Evolutionary conservation across 441 rosid genomes (phyloP).

Genomic region (Populus trichocarpa): DNA sequence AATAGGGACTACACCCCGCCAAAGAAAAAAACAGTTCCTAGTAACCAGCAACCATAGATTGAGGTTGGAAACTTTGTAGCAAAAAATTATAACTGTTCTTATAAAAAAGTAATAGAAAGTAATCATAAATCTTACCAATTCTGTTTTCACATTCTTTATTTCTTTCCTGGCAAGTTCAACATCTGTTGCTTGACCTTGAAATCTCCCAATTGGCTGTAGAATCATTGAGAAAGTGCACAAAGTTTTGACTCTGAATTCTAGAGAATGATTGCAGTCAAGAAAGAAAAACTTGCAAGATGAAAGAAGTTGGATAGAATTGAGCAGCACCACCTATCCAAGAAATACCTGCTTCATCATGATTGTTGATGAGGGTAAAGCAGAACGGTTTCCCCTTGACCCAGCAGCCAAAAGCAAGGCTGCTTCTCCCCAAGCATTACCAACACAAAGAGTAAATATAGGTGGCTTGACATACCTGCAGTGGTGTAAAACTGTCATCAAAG

Average conservation of each 20-base stretch:
- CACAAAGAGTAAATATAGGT: constrained; percentile 89
- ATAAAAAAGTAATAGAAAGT: neutral
- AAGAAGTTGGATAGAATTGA: constrained; percentile 10
- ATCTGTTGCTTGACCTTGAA: constrained; percentile 95
- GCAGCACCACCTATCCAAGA: constrained; percentile 15
- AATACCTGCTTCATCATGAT: constrained; percentile 92
- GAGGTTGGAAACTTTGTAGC: neutral
- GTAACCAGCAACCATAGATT: neutral
- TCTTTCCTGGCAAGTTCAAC: constrained; percentile 72
- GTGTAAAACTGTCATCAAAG: constrained; percentile 5
- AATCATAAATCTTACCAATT: constrained; percentile 51
- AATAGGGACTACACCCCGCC: neutral
- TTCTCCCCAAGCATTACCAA: constrained; percentile 99
- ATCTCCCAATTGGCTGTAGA: constrained; percentile 82
- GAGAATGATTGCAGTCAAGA: neutral
- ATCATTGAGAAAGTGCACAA: constrained; percentile 12
- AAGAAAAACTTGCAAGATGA: neutral
- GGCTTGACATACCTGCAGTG: constrained; percentile 67
- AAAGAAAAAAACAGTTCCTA: neutral
- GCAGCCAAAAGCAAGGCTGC: constrained; percentile 94
- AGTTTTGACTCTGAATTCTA: neutral
- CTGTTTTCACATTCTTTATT: constrained; percentile 61
- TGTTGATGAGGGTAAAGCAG: constrained; percentile 92
- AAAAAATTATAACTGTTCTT: neutral
- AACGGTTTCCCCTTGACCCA: constrained; percentile 78